Percentiles rank a stretch among this genome's conserved stretches.
These are phyloP conservation scores for Hericium erinaceus DNA, from an alignment of 768 basidiomycete genomes.

Conservation along the genomic window DNA sequence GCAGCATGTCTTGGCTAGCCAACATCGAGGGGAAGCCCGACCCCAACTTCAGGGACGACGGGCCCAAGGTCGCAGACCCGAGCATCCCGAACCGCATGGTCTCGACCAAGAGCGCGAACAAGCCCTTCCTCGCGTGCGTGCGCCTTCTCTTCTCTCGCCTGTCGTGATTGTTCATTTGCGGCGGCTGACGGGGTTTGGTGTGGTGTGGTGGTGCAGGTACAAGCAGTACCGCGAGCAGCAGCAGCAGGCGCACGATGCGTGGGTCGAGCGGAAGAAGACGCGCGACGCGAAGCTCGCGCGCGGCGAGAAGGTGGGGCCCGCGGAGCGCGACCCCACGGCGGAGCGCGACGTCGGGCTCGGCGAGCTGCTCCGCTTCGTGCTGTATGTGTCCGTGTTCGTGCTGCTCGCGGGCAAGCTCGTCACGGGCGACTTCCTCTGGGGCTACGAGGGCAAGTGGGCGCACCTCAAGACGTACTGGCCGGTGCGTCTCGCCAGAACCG, in stretches of 20 bases:
- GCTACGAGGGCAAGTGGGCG: conserved; percentile 58
- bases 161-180: background rate
- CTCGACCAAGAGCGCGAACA: conserved; percentile 74
- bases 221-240: conserved; percentile 56
- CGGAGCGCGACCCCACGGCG: conserved; percentile 66
- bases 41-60: conserved; percentile 24
- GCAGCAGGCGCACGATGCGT: conserved; percentile 51
- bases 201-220: conserved; percentile 32
- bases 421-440: conserved; percentile 84
- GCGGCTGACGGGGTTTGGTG: background rate
- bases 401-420: conserved; percentile 72
- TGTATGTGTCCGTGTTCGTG: conserved; percentile 43
- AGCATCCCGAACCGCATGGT: conserved; percentile 60
- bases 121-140: conserved; percentile 74
- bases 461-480: conserved; percentile 56
- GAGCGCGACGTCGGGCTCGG: conserved; percentile 55
- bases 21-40: conserved; percentile 29
- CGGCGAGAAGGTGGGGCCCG: conserved; percentile 65
- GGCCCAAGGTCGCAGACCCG: conserved; percentile 54
- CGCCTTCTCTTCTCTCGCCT: conserved; percentile 1
- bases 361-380: conserved; percentile 60
- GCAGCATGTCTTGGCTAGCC: conserved; percentile 58
- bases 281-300: conserved; percentile 64
- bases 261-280: conserved; percentile 61
- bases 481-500: conserved; percentile 26